These are phyloP conservation scores for Dendrobium nobile DNA, from an alignment of 106 monocot species.

Conservation along the genomic window DNA sequence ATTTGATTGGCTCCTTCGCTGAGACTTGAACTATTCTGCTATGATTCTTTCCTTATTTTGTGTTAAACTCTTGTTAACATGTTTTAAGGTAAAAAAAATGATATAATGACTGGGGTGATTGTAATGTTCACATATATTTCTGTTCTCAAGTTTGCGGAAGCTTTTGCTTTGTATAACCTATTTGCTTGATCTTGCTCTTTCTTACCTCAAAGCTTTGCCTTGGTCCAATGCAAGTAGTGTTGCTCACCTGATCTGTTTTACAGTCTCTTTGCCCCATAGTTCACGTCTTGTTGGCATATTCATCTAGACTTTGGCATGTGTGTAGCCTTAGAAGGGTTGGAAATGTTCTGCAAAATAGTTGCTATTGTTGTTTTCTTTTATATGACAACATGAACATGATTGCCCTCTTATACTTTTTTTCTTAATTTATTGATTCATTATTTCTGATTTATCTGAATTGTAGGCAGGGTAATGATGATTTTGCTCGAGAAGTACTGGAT, in stretches of 20 bases:
- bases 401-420: background rate
- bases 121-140: background rate
- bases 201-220: background rate
- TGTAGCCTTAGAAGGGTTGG: too few relatives aligned
- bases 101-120: background rate
- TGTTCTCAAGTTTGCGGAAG: background rate
- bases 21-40: too few relatives aligned
- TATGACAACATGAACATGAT: background rate
- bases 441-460: conserved; percentile 4
- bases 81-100: too few relatives aligned
- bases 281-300: background rate
- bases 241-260: background rate
- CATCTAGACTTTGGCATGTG: background rate
- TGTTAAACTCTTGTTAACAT: too few relatives aligned
- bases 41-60: too few relatives aligned
- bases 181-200: background rate
- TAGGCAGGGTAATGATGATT: conserved; percentile 68
- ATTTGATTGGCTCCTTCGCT: too few relatives aligned
- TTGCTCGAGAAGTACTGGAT: conserved; percentile 67
- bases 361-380: background rate
- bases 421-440: background rate
- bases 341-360: too few relatives aligned
- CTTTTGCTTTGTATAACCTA: too few relatives aligned
- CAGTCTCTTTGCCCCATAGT: background rate
- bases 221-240: background rate